A percentile compares a stretch with the other conserved stretches of the same genome.
phyloP scores from a whole-genome alignment of 495 filamentous ascomycete species.

The Penicillium macrosclerotiorum region DNA sequence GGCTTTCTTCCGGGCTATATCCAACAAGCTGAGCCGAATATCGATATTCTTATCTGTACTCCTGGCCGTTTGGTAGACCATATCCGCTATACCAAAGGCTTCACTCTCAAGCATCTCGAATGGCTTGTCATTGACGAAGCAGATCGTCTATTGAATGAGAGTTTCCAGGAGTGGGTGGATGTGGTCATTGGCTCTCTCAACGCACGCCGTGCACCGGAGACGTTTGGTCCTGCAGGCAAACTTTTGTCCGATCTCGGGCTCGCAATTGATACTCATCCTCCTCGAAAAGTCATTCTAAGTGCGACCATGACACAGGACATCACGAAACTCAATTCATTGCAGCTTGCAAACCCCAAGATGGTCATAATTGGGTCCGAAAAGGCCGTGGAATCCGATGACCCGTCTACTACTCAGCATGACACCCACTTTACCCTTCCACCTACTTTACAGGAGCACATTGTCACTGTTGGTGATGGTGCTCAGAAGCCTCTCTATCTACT shows the following conservation, averaged over 20 bases:
- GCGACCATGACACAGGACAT: constrained; percentile 93
- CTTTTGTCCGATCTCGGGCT: constrained; percentile 36
- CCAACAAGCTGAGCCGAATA: constrained; percentile 59
- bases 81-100: constrained; percentile 79
- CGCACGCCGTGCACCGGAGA: constrained; percentile 42
- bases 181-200: constrained; percentile 65
- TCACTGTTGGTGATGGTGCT: constrained; percentile 70
- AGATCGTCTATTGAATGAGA: constrained; percentile 85
- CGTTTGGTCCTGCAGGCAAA: constrained; percentile 46
- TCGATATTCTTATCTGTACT: constrained; percentile 89
- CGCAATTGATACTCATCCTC: constrained; percentile 38
- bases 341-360: constrained; percentile 69
- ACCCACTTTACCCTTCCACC: constrained; percentile 61
- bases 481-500: constrained; percentile 84
- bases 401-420: constrained; percentile 22
- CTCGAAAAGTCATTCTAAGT: constrained; percentile 76
- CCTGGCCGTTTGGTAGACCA: constrained; percentile 93
- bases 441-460: constrained; percentile 66
- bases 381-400: constrained; percentile 26
- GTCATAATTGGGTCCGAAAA: constrained; percentile 64
- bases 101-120: constrained; percentile 71
- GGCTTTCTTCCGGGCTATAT: constrained; percentile 59
- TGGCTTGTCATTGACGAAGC: constrained; percentile 97
- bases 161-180: constrained; percentile 88
- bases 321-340: constrained; percentile 71